A percentile compares a stretch with the other conserved stretches of the same genome.
Evolutionary conservation across 1,284 basidiomycete species (phyloP).

Genomic region (Coniferiporia sulphurascens): DNA sequence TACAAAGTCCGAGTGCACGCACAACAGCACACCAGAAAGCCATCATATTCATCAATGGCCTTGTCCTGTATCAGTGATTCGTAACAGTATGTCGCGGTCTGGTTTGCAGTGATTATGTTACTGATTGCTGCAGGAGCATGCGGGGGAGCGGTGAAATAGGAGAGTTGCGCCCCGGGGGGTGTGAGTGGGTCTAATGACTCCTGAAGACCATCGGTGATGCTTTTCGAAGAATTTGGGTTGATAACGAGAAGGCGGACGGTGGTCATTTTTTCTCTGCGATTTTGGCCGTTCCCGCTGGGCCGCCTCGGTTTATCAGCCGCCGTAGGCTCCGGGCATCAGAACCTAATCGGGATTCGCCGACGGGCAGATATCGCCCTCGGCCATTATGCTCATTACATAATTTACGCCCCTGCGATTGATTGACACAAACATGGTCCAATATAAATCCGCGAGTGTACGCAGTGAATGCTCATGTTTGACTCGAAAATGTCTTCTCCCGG

Average conservation of each 20-base stretch:
- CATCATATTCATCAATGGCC: conserved; percentile 26
- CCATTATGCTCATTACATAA: background rate
- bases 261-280: background rate
- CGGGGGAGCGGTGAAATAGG: conserved; percentile 37
- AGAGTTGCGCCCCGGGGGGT: conserved; percentile 10
- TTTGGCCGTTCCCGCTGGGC: too few relatives aligned
- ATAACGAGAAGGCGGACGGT: conserved; percentile 35
- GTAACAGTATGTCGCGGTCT: conserved; percentile 35
- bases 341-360: background rate
- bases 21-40: conserved; percentile 46
- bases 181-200: conserved; percentile 16
- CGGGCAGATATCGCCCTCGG: background rate
- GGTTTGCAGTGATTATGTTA: conserved; percentile 33
- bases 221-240: conserved; percentile 46
- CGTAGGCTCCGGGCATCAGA: background rate
- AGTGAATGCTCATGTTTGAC: background rate
- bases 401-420: background rate
- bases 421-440: background rate
- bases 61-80: conserved; percentile 23
- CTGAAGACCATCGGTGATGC: conserved; percentile 34
- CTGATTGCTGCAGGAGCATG: conserved; percentile 37
- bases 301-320: too few relatives aligned
- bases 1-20: background rate
- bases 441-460: background rate
- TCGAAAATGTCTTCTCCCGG: conserved; percentile 1